Base-by-base conservation (phyloP, 2,329 filamentous ascomycete species). In the Aspergillus fumigatiaffinis region DNA sequence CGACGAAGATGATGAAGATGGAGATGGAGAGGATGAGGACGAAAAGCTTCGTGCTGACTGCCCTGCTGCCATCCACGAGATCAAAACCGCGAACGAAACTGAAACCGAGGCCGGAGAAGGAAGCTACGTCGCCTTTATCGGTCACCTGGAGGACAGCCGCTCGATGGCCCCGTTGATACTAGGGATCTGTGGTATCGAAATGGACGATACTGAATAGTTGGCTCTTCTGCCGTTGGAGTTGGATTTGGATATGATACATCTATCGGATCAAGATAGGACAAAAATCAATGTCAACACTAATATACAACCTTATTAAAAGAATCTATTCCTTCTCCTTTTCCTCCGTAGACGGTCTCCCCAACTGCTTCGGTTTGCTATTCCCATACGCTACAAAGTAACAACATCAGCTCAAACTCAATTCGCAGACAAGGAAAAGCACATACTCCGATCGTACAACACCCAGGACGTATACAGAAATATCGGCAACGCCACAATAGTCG, bases 401-500 rank as follows among this genome's bases (percentile, higher is more conserved):
- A 41, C 7, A 29, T 17, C 28, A 41, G 26, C 5, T 26, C n/a
- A 52, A 2, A 47, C 32, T 42, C 42, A 2, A 46, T 44, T n/a
- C n/a, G n/a, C n/a, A n/a, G n/a, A 53, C 3, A 35, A 26, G 6
- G 49, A 26, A 8, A 44, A 29, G 17, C 7, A 70, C 70, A 64
- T 32, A 73, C 71, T 59, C 42, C 71, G 59, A 49, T 73, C 70
- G 63, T 64, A 73, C 42, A 73, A 59, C 53, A 70, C 62, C 53
- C 63, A 73, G 32, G 71, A 71, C 7, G 70, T 72, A 59, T 66
- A 68, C 59, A 73, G 55, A 17, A 71, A 44, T 55, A 73, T 64
- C 28, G 71, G 71, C 49, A 72, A 50, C 9, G 66, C 71, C 41
- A 73, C 71, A 50, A 73, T 73, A 26, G 63, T 62, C 9, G 67